Evolutionary conservation across 768 basidiomycete genomes (phyloP).

Genomic region (Erythrobasidium yunnanense): DNA sequence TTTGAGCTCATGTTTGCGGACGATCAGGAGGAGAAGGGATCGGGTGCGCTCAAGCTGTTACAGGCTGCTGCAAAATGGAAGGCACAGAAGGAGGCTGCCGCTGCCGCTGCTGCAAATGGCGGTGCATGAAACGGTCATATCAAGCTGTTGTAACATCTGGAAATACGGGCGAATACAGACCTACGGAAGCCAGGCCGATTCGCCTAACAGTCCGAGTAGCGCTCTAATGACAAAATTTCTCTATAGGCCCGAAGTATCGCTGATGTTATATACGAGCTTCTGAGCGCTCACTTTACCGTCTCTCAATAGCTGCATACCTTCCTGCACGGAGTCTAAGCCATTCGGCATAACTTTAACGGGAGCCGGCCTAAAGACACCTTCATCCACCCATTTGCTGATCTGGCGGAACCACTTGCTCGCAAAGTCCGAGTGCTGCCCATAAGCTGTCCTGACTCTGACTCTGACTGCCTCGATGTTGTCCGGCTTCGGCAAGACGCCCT

Average conservation of each 20-base stretch:
- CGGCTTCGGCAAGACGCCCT: slow-evolving; percentile 25
- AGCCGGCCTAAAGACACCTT: slow-evolving; percentile 33
- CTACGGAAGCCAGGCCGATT: too few species aligned
- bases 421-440: slow-evolving; percentile 31
- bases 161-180: too few species aligned
- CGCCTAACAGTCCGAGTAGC: too few species aligned
- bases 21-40: slow-evolving; percentile 6
- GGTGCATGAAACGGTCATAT: neutral
- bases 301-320: slow-evolving; percentile 34
- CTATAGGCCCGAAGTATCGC: slow-evolving; percentile 34
- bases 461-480: neutral
- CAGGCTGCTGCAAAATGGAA: neutral
- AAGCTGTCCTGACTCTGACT: slow-evolving; percentile 27
- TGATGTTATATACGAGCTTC: slow-evolving; percentile 37
- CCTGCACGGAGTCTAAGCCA: slow-evolving; percentile 34
- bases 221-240: too few species aligned
- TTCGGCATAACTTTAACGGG: slow-evolving; percentile 33
- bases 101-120: neutral
- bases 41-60: slow-evolving; percentile 9
- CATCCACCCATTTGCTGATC: slow-evolving; percentile 32
- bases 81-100: neutral
- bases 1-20: slow-evolving; percentile 30
- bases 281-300: slow-evolving; percentile 33
- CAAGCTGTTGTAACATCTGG: neutral
- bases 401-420: slow-evolving; percentile 30